Conservation (phyloP, 768 basidiomycete species). For the Daedalea quercina region DNA sequence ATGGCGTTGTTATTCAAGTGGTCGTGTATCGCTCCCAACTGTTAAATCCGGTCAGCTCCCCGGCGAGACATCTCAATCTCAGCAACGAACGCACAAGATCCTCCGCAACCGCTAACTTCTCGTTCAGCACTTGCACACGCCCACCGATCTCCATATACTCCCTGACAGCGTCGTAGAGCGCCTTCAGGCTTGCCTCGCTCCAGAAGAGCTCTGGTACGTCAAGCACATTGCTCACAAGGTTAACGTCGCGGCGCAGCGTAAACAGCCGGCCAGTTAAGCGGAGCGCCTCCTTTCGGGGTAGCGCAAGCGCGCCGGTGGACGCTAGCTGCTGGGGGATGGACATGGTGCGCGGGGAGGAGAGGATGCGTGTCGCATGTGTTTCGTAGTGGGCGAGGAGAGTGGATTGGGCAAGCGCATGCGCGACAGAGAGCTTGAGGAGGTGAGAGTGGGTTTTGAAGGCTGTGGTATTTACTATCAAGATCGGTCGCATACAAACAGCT, state of each 20-base stretch:
- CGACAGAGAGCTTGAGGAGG: constrained; percentile 85
- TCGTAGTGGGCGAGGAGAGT: constrained; percentile 89
- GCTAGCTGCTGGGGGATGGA: constrained; percentile 85
- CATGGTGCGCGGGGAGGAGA: constrained; percentile 70
- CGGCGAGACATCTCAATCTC: neutral
- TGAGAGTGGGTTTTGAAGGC: constrained; percentile 91
- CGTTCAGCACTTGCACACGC: constrained; percentile 80
- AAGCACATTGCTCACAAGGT: constrained; percentile 86
- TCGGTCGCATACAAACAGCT: neutral
- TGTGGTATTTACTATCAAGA: constrained; percentile 22
- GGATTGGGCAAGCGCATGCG: constrained; percentile 92
- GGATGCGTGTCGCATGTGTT: constrained; percentile 64
- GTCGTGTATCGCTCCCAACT: constrained; percentile 91
- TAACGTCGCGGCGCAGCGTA: constrained; percentile 84
- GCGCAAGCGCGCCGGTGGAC: constrained; percentile 62
- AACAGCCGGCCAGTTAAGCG: constrained; percentile 71
- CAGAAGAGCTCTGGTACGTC: constrained; percentile 94
- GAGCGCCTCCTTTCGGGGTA: constrained; percentile 78
- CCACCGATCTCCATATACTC: constrained; percentile 92
- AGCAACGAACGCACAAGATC: constrained; percentile 62
- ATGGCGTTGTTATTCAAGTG: constrained; percentile 87
- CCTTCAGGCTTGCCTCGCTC: constrained; percentile 87
- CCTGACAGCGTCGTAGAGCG: constrained; percentile 85
- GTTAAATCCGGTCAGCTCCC: neutral
- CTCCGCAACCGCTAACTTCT: constrained; percentile 80